phyloP scores from a whole-genome alignment of 169 alveolate genomes.

The Plasmodium coatneyi region DNA sequence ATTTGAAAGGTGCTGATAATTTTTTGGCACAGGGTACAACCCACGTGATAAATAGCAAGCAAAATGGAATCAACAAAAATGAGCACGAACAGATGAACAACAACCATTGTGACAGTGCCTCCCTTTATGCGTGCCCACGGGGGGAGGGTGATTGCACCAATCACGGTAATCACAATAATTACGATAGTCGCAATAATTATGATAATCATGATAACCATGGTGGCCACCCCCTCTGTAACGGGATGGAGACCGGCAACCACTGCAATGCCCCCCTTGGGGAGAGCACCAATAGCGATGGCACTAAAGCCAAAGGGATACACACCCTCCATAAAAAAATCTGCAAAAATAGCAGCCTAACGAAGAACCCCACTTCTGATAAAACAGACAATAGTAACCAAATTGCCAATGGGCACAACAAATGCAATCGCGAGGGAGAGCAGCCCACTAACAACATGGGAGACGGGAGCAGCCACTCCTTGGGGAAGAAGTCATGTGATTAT shows the following conservation, averaged over 20 bases:
- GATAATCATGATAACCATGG: not conserved
- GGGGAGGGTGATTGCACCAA: not conserved
- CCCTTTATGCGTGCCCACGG: not conserved
- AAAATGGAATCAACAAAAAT: not conserved
- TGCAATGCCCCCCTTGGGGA: not conserved
- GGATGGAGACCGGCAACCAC: not conserved
- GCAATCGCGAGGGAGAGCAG: not conserved
- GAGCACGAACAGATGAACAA: not conserved
- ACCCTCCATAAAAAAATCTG: slow-evolving; percentile 15
- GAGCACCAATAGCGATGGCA: not conserved
- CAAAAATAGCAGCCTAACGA: not conserved
- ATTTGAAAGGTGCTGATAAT: not conserved
- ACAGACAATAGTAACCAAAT: not conserved
- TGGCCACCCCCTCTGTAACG: not conserved
- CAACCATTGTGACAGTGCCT: not conserved
- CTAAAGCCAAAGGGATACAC: not conserved
- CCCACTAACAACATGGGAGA: not conserved
- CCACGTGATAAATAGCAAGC: not conserved
- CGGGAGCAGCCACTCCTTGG: not conserved
- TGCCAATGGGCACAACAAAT: not conserved
- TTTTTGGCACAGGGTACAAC: not conserved
- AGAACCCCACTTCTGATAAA: not conserved
- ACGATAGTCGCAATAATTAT: not conserved
- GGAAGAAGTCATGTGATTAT: not conserved
- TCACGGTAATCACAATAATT: not conserved